These are phyloP conservation scores for Spathaspora sp. DNA, from an alignment of 805 yeast species.

Conservation along the genomic window DNA sequence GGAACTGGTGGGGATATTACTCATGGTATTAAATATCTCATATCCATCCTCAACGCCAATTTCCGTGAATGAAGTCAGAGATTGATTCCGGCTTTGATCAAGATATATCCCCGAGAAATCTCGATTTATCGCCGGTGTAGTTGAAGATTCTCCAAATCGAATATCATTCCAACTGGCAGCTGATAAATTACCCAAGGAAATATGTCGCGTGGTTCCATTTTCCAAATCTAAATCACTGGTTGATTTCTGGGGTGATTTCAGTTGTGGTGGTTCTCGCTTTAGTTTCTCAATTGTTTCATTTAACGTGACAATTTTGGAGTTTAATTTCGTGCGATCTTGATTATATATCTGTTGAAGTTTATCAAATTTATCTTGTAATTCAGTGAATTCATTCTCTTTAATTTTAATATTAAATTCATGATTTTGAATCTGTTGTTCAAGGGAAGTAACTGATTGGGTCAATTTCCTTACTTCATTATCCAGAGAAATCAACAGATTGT, in stretches of 20 bases:
- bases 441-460: constrained; percentile 19
- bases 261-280: not conserved
- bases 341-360: constrained; percentile 29
- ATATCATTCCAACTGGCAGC: constrained; percentile 19
- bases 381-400: constrained; percentile 17
- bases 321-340: constrained; percentile 26
- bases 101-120: constrained; percentile 10
- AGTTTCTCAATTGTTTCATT: constrained; percentile 15
- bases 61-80: constrained; percentile 15
- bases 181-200: constrained; percentile 3
- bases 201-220: constrained; percentile 3
- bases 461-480: constrained; percentile 12
- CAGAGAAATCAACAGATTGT: constrained; percentile 11
- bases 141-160: constrained; percentile 46
- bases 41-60: constrained; percentile 5
- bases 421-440: constrained; percentile 25
- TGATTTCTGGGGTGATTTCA: not conserved
- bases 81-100: constrained; percentile 9
- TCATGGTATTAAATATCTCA: not conserved
- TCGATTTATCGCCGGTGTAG: constrained; percentile 32
- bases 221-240: constrained; percentile 13
- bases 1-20: constrained; percentile 1
- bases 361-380: constrained; percentile 21
- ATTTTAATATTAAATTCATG: constrained; percentile 14
- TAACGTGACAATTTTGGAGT: constrained; percentile 20